Evolutionary conservation across 768 basidiomycete species (phyloP).

Genomic region (Russula sp.): DNA sequence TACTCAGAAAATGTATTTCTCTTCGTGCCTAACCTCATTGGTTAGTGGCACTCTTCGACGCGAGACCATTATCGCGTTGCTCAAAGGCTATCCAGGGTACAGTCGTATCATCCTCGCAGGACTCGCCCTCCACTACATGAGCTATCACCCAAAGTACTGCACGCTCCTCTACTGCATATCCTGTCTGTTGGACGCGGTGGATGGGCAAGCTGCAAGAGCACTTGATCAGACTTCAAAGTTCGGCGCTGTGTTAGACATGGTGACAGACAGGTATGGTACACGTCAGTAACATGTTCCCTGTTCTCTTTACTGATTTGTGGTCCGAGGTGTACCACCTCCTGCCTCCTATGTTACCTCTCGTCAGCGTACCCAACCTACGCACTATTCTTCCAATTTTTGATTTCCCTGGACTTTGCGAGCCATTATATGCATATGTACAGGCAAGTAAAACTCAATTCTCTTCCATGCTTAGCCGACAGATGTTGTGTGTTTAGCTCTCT

Average conservation of each 20-base stretch:
- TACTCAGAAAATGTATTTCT: conserved; percentile 97
- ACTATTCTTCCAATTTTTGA: conserved; percentile 88
- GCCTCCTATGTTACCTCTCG: conserved; percentile 90
- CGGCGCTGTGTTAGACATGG: conserved; percentile 98
- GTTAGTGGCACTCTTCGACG: conserved; percentile 42
- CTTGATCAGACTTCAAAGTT: conserved; percentile 93
- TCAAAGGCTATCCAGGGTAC: conserved; percentile 59
- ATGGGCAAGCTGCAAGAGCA: conserved; percentile 87
- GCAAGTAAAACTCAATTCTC: conserved; percentile 42
- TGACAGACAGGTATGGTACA: conserved; percentile 82
- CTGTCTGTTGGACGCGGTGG: conserved; percentile 91
- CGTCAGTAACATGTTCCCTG: neutral
- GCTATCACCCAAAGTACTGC: conserved; percentile 88
- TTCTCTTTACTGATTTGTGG: neutral
- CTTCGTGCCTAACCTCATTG: conserved; percentile 96
- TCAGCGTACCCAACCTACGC: conserved; percentile 86
- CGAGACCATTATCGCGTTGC: conserved; percentile 16
- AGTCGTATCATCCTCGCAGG: conserved; percentile 87
- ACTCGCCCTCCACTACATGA: conserved; percentile 88
- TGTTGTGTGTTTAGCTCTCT: conserved; percentile 63
- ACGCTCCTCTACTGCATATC: conserved; percentile 87
- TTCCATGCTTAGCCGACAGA: conserved; percentile 14
- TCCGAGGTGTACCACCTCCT: conserved; percentile 88
- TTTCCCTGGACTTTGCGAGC: conserved; percentile 94
- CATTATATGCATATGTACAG: conserved; percentile 99